Percentiles rank a stretch among this genome's conserved stretches.
These are phyloP conservation scores for Coccomyxa subellipsoidea DNA, from an alignment of 163 green algal species.

Conservation along the genomic window DNA sequence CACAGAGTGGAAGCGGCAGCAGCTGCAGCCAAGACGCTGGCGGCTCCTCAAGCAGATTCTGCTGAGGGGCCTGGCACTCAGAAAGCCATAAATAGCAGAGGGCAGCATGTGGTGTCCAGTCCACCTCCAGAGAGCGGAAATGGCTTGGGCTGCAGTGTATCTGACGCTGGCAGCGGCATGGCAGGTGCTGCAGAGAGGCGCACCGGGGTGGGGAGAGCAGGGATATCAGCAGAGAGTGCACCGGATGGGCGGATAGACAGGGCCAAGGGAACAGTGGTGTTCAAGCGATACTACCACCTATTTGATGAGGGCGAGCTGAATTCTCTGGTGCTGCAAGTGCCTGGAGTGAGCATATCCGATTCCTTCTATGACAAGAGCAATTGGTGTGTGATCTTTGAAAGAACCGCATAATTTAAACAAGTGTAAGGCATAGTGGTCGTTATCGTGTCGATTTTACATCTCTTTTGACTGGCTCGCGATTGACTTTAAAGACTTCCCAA, in stretches of 20 bases:
- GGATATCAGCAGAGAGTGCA: not conserved
- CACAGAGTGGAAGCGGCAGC: conserved; percentile 67
- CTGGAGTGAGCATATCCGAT: conserved; percentile 46
- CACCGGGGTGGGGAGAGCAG: no score
- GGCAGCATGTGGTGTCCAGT: no score
- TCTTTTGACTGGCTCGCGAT: no score
- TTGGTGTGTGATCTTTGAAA: conserved; percentile 64
- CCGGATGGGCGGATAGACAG: conserved; percentile 34
- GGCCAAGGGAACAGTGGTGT: conserved; percentile 79
- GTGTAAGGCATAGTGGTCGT: not conserved
- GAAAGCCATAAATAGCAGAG: not conserved
- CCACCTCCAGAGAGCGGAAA: not conserved
- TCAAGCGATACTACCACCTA: conserved; percentile 96
- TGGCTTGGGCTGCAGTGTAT: not conserved
- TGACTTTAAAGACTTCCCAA: no score
- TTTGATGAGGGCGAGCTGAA: conserved; percentile 87
- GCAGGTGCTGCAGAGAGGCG: not conserved
- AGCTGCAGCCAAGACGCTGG: not conserved
- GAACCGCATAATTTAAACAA: not conserved
- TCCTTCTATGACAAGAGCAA: conserved; percentile 90
- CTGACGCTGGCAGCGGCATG: not conserved
- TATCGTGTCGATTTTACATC: no score
- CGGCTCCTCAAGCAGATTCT: not conserved
- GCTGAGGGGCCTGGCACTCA: not conserved
- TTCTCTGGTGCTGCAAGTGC: conserved; percentile 48